These are phyloP conservation scores for Tricholoma saponaceum DNA, from an alignment of 768 basidiomycete genomes.

Conservation along the genomic window DNA sequence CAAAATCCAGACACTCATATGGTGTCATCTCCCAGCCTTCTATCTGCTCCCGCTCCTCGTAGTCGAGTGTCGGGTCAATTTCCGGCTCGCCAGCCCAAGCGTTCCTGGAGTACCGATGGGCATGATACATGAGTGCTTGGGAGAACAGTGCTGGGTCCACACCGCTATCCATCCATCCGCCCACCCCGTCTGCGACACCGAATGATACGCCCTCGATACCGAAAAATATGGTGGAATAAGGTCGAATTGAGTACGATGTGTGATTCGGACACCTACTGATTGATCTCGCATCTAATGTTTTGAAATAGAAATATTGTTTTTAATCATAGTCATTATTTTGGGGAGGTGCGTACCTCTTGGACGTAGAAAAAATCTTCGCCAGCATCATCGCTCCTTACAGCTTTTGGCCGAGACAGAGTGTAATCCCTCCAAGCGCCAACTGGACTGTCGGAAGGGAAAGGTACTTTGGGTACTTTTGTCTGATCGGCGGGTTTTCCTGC, in stretches of 20 bases:
- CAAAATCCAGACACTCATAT: constrained; percentile 64
- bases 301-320: neutral
- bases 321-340: neutral
- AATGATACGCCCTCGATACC: constrained; percentile 62
- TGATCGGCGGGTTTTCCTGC: constrained; percentile 60
- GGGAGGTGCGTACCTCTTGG: constrained; percentile 51
- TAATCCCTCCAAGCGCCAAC: constrained; percentile 71
- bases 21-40: constrained; percentile 80
- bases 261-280: constrained; percentile 55
- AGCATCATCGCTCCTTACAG: constrained; percentile 30
- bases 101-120: constrained; percentile 63
- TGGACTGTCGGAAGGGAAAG: constrained; percentile 54
- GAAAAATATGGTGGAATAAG: constrained; percentile 5
- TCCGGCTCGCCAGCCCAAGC: constrained; percentile 86
- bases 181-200: constrained; percentile 90
- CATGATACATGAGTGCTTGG: constrained; percentile 87
- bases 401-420: constrained; percentile 46
- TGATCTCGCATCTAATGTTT: constrained; percentile 62
- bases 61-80: constrained; percentile 72
- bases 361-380: constrained; percentile 56
- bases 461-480: constrained; percentile 29
- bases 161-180: constrained; percentile 83
- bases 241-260: constrained; percentile 26
- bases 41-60: constrained; percentile 58
- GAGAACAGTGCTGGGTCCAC: constrained; percentile 89